Conservation (phyloP, 2,329 filamentous ascomycete species). For the Sclerotinia borealis region DNA sequence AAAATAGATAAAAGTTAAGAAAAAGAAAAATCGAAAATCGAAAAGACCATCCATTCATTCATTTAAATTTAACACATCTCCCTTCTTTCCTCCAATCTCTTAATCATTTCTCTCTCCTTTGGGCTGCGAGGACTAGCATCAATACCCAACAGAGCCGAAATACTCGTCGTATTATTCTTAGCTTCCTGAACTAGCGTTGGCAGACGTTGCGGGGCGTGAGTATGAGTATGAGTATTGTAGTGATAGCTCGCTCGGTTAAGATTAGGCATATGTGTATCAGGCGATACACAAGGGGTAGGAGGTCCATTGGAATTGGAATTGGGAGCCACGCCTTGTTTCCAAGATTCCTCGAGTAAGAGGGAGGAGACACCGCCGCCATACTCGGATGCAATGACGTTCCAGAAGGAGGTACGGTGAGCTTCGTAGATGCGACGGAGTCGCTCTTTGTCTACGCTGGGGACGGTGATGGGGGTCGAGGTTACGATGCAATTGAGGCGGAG, state of each 20-base stretch:
- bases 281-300: constrained; percentile 32
- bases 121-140: constrained; percentile 31
- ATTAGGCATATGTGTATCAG: constrained; percentile 23
- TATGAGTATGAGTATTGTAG: constrained; percentile 20
- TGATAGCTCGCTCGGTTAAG: constrained; percentile 3
- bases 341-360: constrained; percentile 63
- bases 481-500: constrained; percentile 55
- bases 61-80: constrained; percentile 24
- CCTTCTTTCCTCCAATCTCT: constrained; percentile 46
- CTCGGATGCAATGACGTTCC: constrained; percentile 64
- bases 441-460: constrained; percentile 45
- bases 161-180: constrained; percentile 42
- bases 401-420: constrained; percentile 64
- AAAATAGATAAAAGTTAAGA: neutral
- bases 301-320: constrained; percentile 32
- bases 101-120: constrained; percentile 51
- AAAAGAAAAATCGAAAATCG: too few species aligned
- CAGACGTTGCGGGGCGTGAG: constrained; percentile 46
- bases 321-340: constrained; percentile 39
- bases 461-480: constrained; percentile 37
- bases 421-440: constrained; percentile 67
- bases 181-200: constrained; percentile 41
- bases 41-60: too few species aligned
- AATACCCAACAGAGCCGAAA: constrained; percentile 56
- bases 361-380: constrained; percentile 61